These are phyloP conservation scores for Botrytis sinoallii DNA, from an alignment of 2,329 filamentous ascomycete genomes.

Conservation along the genomic window DNA sequence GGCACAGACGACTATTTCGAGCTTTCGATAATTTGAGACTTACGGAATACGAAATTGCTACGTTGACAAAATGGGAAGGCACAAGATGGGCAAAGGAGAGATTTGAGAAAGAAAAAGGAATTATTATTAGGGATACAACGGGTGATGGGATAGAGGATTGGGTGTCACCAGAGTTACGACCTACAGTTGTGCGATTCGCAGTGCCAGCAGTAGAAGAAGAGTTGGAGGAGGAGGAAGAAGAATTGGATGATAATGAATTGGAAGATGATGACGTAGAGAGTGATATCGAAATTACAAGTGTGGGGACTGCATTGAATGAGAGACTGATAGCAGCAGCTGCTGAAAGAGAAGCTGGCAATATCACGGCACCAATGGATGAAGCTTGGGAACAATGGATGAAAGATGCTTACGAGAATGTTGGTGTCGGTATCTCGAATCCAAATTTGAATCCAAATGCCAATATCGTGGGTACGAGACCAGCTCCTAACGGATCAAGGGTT, in stretches of 20 bases:
- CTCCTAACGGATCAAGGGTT: constrained; percentile 24
- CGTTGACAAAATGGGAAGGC: constrained; percentile 77
- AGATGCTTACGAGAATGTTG: constrained; percentile 62
- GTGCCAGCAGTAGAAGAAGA: constrained; percentile 37
- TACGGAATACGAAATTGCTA: constrained; percentile 66
- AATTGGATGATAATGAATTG: constrained; percentile 37
- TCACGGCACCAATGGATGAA: constrained; percentile 59
- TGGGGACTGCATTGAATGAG: constrained; percentile 61
- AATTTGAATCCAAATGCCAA: constrained; percentile 34
- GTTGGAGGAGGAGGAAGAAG: constrained; percentile 36
- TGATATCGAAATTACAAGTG: constrained; percentile 54
- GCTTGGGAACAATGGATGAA: constrained; percentile 76
- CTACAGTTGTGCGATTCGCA: constrained; percentile 23
- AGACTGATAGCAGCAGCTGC: constrained; percentile 63
- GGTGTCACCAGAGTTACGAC: constrained; percentile 46
- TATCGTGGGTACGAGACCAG: constrained; percentile 39
- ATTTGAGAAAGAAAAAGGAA: constrained; percentile 71
- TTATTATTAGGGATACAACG: constrained; percentile 68
- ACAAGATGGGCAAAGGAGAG: constrained; percentile 80
- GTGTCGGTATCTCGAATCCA: constrained; percentile 47
- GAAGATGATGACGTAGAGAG: constrained; percentile 48
- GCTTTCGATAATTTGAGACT: constrained; percentile 69
- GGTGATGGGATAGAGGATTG: constrained; percentile 64
- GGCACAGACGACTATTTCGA: constrained; percentile 73
- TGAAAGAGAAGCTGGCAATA: constrained; percentile 58